Evolutionary conservation across 176 grass and related monocot species (phyloP).

Genomic region (Pharus latifolius): DNA sequence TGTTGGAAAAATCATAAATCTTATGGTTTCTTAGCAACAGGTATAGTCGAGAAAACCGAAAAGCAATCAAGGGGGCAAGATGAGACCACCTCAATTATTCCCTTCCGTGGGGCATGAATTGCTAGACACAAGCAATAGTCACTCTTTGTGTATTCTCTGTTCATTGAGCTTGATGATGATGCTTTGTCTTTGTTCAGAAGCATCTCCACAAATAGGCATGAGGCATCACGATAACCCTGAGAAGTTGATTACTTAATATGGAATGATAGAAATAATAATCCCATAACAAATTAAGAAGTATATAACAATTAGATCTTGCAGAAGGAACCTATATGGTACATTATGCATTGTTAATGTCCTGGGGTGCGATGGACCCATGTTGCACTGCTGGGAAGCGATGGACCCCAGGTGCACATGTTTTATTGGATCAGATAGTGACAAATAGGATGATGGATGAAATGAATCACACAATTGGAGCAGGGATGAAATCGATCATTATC

Average conservation of each 20-base stretch:
- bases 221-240: constrained; percentile 93
- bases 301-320: neutral
- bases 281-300: too few species aligned
- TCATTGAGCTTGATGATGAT: constrained; percentile 30
- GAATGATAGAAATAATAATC: neutral
- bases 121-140: constrained; percentile 94
- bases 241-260: neutral
- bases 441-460: too few species aligned
- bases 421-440: too few species aligned
- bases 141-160: constrained; percentile 51
- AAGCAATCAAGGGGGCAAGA: neutral
- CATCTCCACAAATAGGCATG: constrained; percentile 94
- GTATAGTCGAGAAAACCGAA: neutral
- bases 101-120: constrained; percentile 93
- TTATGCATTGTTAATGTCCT: neutral
- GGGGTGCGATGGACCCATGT: neutral
- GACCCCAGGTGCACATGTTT: too few species aligned
- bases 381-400: neutral
- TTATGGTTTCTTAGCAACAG: neutral
- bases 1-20: neutral
- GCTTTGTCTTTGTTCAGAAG: constrained; percentile 61
- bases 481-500: too few species aligned
- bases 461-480: neutral
- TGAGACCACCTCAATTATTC: constrained; percentile 78
- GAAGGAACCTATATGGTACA: neutral